phyloP scores from a whole-genome alignment of 2,329 filamentous ascomycete species.

The Botrytis aclada region DNA sequence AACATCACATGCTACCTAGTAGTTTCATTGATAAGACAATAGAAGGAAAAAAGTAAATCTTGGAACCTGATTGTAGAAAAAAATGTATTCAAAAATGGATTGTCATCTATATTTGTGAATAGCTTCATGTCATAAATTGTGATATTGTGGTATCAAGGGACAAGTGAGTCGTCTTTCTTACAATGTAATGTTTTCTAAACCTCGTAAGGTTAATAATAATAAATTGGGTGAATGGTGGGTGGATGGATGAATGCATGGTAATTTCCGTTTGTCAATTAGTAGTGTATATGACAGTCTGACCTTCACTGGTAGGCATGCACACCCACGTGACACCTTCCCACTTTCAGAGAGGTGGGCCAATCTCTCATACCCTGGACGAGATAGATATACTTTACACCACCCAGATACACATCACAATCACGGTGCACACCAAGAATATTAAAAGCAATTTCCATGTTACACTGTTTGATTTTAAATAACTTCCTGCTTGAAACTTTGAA shows the following conservation, averaged over 20 bases:
- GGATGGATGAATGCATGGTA: neutral
- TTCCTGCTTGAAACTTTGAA: neutral
- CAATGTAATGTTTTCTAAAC: neutral
- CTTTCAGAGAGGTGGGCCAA: neutral
- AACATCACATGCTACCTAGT: conserved; percentile 7
- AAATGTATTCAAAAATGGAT: neutral
- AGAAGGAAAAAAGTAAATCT: neutral
- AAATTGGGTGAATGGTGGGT: neutral
- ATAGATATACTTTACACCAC: neutral
- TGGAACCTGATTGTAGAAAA: neutral
- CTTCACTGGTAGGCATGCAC: neutral
- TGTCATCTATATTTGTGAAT: neutral
- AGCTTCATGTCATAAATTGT: neutral
- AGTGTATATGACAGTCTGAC: neutral
- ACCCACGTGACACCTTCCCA: too few species aligned
- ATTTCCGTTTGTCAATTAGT: neutral
- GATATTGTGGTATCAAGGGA: neutral
- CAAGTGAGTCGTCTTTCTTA: neutral
- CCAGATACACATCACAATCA: neutral
- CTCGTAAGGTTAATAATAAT: neutral
- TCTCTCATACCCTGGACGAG: neutral
- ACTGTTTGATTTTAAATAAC: neutral
- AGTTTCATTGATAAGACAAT: neutral
- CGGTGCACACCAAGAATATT: neutral
- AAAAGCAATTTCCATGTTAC: neutral